phyloP scores from a whole-genome alignment of 2,329 filamentous ascomycete genomes.

The Pseudogymnoascus sp. region DNA sequence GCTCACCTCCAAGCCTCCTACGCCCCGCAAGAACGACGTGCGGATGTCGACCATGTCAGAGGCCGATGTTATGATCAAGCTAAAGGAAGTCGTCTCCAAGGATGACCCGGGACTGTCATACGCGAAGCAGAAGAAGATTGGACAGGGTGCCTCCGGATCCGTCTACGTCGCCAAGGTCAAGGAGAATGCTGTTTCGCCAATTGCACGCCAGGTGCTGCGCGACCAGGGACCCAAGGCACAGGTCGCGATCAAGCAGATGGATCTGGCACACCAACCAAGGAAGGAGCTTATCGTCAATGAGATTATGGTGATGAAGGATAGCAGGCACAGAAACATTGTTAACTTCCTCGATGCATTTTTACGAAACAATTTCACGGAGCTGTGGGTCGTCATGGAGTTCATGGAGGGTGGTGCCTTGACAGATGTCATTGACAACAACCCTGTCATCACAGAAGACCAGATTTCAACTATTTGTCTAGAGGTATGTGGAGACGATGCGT shows the following conservation, averaged over 20 bases:
- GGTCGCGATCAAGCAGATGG: conserved; percentile 99
- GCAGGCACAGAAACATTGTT: conserved; percentile 95
- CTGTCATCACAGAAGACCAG: conserved; percentile 87
- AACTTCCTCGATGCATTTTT: conserved; percentile 97
- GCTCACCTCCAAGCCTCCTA: conserved; percentile 70
- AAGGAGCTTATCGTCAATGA: conserved; percentile 99
- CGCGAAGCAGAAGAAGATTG: conserved; percentile 99
- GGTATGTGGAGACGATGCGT: conserved; percentile 46
- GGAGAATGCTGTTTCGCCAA: conserved; percentile 71
- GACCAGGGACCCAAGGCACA: conserved; percentile 75
- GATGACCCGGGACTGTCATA: conserved; percentile 92
- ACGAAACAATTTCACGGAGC: conserved; percentile 84
- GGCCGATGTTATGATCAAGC: conserved; percentile 90
- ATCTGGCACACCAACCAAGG: conserved; percentile 89
- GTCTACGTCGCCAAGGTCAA: conserved; percentile 97
- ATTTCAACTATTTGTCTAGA: conserved; percentile 96
- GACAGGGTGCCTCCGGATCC: conserved; percentile 93
- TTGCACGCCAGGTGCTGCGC: conserved; percentile 70
- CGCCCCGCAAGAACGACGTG: conserved; percentile 75
- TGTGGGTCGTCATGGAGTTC: conserved; percentile 99
- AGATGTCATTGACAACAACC: conserved; percentile 98
- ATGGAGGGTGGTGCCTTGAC: conserved; percentile 98
- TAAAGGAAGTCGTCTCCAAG: conserved; percentile 91
- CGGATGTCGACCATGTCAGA: conserved; percentile 99
- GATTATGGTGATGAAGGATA: conserved; percentile 99